These are phyloP conservation scores for Aspergillus glaucus DNA, from an alignment of 2,329 filamentous ascomycete species.

Conservation along the genomic window DNA sequence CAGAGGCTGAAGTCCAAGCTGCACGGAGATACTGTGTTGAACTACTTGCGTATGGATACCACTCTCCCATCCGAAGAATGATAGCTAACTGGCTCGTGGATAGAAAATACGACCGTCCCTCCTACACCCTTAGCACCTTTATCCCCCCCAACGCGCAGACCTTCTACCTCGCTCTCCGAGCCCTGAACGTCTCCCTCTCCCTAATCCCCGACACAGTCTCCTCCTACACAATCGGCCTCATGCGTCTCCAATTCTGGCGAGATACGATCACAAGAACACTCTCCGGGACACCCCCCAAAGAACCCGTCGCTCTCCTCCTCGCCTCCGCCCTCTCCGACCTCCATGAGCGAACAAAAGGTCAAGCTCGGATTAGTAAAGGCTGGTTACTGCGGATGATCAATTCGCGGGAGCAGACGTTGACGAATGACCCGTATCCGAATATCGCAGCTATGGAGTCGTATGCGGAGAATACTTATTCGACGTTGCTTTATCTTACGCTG, in stretches of 20 bases:
- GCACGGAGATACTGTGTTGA: constrained; percentile 55
- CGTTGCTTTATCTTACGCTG: constrained; percentile 80
- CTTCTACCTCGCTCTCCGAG: constrained; percentile 82
- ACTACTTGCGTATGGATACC: constrained; percentile 45
- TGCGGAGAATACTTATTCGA: constrained; percentile 91
- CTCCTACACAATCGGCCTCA: constrained; percentile 74
- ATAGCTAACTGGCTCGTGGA: constrained; percentile 1
- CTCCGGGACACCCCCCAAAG: constrained; percentile 70
- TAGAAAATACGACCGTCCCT: constrained; percentile 83
- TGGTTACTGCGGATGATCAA: constrained; percentile 73
- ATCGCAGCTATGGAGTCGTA: constrained; percentile 75
- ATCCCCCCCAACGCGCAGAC: constrained; percentile 68
- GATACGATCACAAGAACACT: constrained; percentile 76
- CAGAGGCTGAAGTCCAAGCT: constrained; percentile 47
- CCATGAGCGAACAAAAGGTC: constrained; percentile 40
- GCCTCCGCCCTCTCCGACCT: constrained; percentile 62
- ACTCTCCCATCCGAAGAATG: neutral
- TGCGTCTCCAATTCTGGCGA: constrained; percentile 94
- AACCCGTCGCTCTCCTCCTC: constrained; percentile 83
- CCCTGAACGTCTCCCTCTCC: constrained; percentile 88
- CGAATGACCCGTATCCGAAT: constrained; percentile 72
- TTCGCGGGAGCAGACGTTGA: constrained; percentile 74
- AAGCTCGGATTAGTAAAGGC: constrained; percentile 55
- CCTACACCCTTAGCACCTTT: constrained; percentile 79
- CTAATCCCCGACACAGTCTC: constrained; percentile 85